Evolutionary conservation across 108 stramenopile genomes (phyloP).

Genomic region (Nitzschia inconspicua): DNA sequence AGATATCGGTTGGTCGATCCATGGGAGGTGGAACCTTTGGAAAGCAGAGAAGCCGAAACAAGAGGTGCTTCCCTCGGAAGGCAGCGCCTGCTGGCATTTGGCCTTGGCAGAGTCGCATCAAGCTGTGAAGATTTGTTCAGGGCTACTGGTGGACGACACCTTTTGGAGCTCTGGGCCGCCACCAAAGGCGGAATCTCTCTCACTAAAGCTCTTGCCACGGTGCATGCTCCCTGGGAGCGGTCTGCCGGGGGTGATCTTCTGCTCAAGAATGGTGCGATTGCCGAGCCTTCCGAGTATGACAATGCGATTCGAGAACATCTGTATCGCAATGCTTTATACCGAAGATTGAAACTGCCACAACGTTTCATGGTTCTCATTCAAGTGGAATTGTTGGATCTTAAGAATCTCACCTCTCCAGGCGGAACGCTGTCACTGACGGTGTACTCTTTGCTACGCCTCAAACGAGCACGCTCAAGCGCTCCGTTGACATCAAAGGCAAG

Average conservation of each 20-base stretch:
- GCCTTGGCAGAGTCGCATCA: slow-evolving; percentile 48
- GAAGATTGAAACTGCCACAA: slow-evolving; percentile 75
- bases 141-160: slow-evolving; percentile 54
- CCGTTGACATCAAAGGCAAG: slow-evolving; percentile 76
- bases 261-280: slow-evolving; percentile 44
- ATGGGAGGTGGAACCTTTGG: slow-evolving; percentile 85
- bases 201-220: slow-evolving; percentile 77
- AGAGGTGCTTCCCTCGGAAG: slow-evolving; percentile 70
- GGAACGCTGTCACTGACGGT: slow-evolving; percentile 76
- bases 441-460: slow-evolving; percentile 77
- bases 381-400: slow-evolving; percentile 92
- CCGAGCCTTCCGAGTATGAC: slow-evolving; percentile 50
- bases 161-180: slow-evolving; percentile 69
- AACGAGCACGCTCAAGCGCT: slow-evolving; percentile 55
- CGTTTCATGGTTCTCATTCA: slow-evolving; percentile 89
- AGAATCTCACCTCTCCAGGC: slow-evolving; percentile 91
- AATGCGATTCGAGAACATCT: slow-evolving; percentile 80
- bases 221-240: slow-evolving; percentile 83
- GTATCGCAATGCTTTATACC: slow-evolving; percentile 81
- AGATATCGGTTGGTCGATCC: slow-evolving; percentile 87
- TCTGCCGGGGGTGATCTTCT: slow-evolving; percentile 75
- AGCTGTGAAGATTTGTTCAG: slow-evolving; percentile 59
- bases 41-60: slow-evolving; percentile 72
- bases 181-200: slow-evolving; percentile 61
- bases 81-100: slow-evolving; percentile 56